A percentile compares a stretch with the other conserved stretches of the same genome.
Conservation (phyloP, 768 basidiomycete genomes). For the Chalciporus chontae region DNA sequence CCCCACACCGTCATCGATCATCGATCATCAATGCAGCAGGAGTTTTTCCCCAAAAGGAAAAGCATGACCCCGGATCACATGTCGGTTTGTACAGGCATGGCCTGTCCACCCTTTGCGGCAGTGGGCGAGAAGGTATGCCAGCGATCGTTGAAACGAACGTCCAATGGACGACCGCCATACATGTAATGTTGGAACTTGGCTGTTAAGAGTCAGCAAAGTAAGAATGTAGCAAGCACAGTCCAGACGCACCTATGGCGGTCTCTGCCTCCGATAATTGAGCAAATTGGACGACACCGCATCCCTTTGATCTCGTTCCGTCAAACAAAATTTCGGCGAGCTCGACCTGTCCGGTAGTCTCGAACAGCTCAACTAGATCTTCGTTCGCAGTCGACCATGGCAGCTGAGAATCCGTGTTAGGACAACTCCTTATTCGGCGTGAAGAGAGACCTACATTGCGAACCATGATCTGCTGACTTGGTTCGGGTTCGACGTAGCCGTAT, state of each 20-base stretch:
- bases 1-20: neutral
- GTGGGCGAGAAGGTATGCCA: constrained; percentile 92
- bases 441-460: constrained; percentile 84
- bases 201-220: constrained; percentile 19
- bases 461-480: constrained; percentile 96
- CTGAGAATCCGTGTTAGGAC: constrained; percentile 37
- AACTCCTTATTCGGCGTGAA: neutral
- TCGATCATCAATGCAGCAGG: neutral
- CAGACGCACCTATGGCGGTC: constrained; percentile 76
- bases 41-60: neutral
- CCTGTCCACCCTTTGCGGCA: constrained; percentile 83
- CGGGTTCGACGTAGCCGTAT: constrained; percentile 51
- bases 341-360: constrained; percentile 96
- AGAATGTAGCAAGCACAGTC: neutral
- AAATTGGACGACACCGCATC: constrained; percentile 95
- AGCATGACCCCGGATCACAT: constrained; percentile 11
- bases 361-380: constrained; percentile 95
- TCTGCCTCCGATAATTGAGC: constrained; percentile 83
- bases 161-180: constrained; percentile 87
- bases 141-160: constrained; percentile 92
- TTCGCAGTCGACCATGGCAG: constrained; percentile 99
- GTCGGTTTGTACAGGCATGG: constrained; percentile 64
- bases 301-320: constrained; percentile 90
- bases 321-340: constrained; percentile 93
- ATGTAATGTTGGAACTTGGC: constrained; percentile 96